Percentiles rank a stretch among this genome's conserved stretches.
Evolutionary conservation across 352 stramenopile genomes (phyloP).

Genomic region (Blastocystis sp.): DNA sequence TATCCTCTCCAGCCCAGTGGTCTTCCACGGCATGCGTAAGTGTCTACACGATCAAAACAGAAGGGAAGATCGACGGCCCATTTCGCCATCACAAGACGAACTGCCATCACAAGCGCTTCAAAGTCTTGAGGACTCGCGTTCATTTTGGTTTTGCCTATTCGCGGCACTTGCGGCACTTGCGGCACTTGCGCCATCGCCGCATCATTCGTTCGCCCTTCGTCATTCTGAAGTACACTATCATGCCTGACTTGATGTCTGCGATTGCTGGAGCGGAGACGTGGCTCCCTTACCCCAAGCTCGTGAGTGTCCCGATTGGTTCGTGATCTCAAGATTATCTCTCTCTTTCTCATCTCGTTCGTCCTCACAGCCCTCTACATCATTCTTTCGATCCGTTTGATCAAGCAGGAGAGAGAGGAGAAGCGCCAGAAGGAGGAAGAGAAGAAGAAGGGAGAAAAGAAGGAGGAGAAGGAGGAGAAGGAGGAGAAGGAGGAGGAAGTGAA

Average conservation of each 20-base stretch:
- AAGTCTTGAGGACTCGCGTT: background rate
- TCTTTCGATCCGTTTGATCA: constrained; percentile 31
- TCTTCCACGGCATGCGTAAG: constrained; percentile 16
- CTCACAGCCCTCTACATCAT: constrained; percentile 38
- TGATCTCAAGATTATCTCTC: constrained; percentile 11
- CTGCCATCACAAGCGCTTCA: constrained; percentile 15
- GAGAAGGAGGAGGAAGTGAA: background rate
- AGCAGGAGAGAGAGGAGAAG: constrained; percentile 33
- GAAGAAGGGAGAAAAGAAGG: no score
- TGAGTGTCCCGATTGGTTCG: background rate
- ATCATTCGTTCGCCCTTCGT: no score
- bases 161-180: no score
- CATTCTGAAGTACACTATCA: constrained; percentile 32
- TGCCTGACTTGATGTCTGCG: constrained; percentile 1
- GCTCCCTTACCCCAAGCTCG: constrained; percentile 35
- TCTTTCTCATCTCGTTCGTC: constrained; percentile 33
- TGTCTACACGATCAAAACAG: constrained; percentile 12
- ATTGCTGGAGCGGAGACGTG: background rate
- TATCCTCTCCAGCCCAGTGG: constrained; percentile 26
- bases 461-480: background rate
- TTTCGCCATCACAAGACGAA: constrained; percentile 29
- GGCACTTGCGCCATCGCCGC: no score
- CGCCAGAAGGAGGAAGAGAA: constrained; percentile 1
- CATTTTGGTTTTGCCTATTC: no score
- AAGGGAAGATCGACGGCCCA: constrained; percentile 21